Evolutionary conservation across 345 rosid species (phyloP).

Genomic region (Capsella bursapastoris): DNA sequence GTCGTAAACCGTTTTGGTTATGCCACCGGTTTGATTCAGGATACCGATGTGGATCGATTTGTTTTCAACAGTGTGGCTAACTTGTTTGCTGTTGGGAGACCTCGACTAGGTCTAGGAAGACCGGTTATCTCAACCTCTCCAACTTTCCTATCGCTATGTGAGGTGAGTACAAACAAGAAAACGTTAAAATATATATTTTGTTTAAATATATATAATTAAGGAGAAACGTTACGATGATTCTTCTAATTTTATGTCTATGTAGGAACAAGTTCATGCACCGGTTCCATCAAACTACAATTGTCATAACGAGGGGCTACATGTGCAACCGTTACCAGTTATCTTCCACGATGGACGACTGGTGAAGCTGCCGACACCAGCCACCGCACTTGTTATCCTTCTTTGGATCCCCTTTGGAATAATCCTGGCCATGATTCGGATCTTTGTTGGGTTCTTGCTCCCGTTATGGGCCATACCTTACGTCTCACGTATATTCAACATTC

Average conservation of each 20-base stretch:
- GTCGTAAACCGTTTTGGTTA: constrained; percentile 67
- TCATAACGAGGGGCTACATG: constrained; percentile 35
- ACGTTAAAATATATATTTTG: not conserved
- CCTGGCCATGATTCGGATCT: constrained; percentile 60
- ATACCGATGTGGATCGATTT: constrained; percentile 34
- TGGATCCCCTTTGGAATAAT: constrained; percentile 88
- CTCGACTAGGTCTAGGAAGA: constrained; percentile 62
- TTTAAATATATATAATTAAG: not conserved
- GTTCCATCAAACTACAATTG: constrained; percentile 30
- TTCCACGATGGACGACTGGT: constrained; percentile 95
- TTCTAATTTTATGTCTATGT: constrained; percentile 21
- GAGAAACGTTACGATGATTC: constrained; percentile 1
- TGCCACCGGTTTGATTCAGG: constrained; percentile 60
- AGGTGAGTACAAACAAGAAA: constrained; percentile 49
- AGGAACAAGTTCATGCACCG: constrained; percentile 72
- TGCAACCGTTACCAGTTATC: constrained; percentile 76
- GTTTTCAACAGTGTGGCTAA: constrained; percentile 47
- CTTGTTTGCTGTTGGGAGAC: constrained; percentile 56
- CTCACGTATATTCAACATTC: constrained; percentile 60
- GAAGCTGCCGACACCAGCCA: constrained; percentile 75
- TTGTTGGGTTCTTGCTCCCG: constrained; percentile 60
- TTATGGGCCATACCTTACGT: constrained; percentile 64
- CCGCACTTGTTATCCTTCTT: constrained; percentile 67
- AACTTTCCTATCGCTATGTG: constrained; percentile 60
- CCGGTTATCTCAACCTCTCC: constrained; percentile 33